Percentiles rank a stretch among this genome's conserved stretches.
phyloP scores from a whole-genome alignment of 2,329 filamentous ascomycete genomes.

The Arthrobotrys sinensis region DNA sequence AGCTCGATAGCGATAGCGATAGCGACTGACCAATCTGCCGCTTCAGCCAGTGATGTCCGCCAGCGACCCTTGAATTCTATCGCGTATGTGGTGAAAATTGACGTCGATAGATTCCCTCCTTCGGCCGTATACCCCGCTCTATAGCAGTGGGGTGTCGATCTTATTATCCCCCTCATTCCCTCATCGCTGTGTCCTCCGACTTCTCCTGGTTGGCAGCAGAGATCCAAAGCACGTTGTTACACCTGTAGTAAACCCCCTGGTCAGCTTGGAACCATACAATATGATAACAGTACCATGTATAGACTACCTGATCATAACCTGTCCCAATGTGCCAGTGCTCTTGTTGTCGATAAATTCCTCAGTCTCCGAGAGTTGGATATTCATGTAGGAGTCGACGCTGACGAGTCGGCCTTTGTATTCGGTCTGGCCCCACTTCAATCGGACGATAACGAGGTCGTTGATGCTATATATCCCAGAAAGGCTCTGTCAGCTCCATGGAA shows the following conservation, averaged over 20 bases:
- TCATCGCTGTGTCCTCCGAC: conserved; percentile 72
- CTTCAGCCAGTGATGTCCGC: neutral
- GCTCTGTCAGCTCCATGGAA: neutral
- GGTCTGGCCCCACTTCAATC: conserved; percentile 97
- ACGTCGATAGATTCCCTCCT: conserved; percentile 2
- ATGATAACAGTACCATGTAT: neutral
- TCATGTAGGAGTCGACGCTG: conserved; percentile 98
- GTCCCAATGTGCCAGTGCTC: conserved; percentile 85
- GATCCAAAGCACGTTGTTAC: conserved; percentile 99
- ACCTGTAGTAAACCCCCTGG: conserved; percentile 71
- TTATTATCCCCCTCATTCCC: conserved; percentile 65
- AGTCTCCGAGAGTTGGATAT: conserved; percentile 90
- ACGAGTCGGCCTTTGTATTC: conserved; percentile 96
- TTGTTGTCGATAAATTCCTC: conserved; percentile 94
- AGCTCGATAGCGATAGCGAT: neutral
- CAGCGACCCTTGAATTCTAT: conserved; percentile 3
- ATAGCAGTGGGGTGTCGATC: neutral
- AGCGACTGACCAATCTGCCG: neutral
- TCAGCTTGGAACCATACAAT: conserved; percentile 2
- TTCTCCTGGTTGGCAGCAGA: conserved; percentile 54
- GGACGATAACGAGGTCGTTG: conserved; percentile 89
- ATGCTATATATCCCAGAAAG: conserved; percentile 72
- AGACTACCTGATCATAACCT: conserved; percentile 87
- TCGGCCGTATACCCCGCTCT: neutral
- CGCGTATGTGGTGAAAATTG: conserved; percentile 10